These are phyloP conservation scores for Zostera marina DNA, from an alignment of 116 monocot genomes.

Conservation along the genomic window DNA sequence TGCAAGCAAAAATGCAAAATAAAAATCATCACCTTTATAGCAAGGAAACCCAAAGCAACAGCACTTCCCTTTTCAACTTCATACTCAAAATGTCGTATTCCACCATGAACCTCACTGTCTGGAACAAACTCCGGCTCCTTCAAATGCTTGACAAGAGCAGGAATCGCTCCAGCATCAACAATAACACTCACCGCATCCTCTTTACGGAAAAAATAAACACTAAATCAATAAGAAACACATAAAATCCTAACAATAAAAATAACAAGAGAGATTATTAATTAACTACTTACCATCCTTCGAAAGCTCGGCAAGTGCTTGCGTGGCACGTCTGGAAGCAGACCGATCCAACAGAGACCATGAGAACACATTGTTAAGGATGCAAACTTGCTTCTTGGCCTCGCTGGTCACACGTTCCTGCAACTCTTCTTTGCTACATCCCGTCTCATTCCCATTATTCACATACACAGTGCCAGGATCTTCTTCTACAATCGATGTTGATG, in stretches of 20 bases:
- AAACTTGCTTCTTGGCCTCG: constrained; percentile 63
- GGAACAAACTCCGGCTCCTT: constrained; percentile 27
- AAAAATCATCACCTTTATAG: constrained; percentile 52
- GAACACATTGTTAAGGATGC: constrained; percentile 40
- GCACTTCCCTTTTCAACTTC: constrained; percentile 91
- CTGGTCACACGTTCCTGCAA: constrained; percentile 15
- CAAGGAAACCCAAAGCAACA: constrained; percentile 81
- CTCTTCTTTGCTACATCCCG: not conserved
- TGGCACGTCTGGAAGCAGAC: constrained; percentile 52
- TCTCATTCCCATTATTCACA: constrained; percentile 14
- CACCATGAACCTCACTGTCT: constrained; percentile 11
- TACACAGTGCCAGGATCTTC: constrained; percentile 3
- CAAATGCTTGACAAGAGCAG: constrained; percentile 72
- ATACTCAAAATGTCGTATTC: constrained; percentile 47
- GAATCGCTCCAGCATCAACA: constrained; percentile 69
- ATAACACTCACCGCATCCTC: constrained; percentile 87
- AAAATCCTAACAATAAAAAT: not conserved
- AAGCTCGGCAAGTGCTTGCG: constrained; percentile 72
- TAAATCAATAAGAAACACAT: constrained; percentile 1
- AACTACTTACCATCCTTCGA: constrained; percentile 67
- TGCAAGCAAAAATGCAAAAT: not conserved
- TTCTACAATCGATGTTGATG: constrained; percentile 8
- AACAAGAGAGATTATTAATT: not conserved
- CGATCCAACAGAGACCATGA: constrained; percentile 61
- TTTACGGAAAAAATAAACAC: constrained; percentile 14